Conservation (phyloP, 352 stramenopile species). For the Phytophthora syringae region DNA sequence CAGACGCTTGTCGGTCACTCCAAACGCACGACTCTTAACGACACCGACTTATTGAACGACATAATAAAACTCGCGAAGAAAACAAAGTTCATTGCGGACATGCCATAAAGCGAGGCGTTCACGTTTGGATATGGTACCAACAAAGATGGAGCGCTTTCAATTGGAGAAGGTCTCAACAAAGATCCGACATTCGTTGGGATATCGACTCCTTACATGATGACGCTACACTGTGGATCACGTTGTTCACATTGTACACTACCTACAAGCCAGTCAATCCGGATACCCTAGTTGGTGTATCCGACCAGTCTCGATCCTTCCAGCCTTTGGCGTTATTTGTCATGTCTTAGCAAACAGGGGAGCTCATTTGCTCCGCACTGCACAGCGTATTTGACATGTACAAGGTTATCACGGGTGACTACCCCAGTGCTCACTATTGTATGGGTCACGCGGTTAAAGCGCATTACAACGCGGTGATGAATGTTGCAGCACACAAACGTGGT, state of each 20-base stretch:
- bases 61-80: background rate
- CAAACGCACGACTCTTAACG: background rate
- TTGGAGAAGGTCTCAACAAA: conserved; percentile 2
- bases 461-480: background rate
- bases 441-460: background rate
- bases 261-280: conserved; percentile 9
- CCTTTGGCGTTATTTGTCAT: background rate
- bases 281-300: conserved; percentile 6
- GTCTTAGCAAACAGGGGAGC: background rate
- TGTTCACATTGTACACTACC: conserved; percentile 10
- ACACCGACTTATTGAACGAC: background rate
- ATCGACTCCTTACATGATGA: conserved; percentile 8
- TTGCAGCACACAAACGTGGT: background rate
- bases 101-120: background rate
- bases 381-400: background rate
- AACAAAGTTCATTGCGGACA: background rate
- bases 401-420: background rate
- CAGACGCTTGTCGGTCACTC: conserved; percentile 1
- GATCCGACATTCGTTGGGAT: conserved; percentile 10
- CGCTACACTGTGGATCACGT: background rate
- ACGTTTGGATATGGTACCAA: background rate
- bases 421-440: background rate
- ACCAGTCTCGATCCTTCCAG: conserved; percentile 1
- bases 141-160: background rate
- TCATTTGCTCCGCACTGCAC: background rate